Evolutionary conservation across 805 yeast species (phyloP), one percentile per base, ranked within the genome.

Genomic region (Wickerhamomyces bovis): DNA sequence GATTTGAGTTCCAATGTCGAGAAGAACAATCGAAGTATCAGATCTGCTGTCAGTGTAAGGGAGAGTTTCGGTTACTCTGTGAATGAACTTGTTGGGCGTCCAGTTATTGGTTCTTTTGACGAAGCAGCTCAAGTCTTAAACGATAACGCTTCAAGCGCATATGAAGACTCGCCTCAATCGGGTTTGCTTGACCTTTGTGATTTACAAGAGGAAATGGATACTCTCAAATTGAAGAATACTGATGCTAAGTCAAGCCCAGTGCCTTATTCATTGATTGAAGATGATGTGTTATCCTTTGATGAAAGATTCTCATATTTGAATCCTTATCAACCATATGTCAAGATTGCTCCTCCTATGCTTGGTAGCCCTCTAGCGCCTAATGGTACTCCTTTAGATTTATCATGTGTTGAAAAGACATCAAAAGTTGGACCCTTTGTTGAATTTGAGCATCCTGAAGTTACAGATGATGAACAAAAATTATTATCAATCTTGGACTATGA

Each of bases 401-500:
- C 63, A n/a, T 11, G n/a, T 12, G 52, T 58, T 30, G 45, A 43
- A 10, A 48, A 33, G 11, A 41, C 40, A 10, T 6, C 6, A 9
- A 30, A 9, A 12, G 45, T 45, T 8, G 50, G 45, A 15, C 61
- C 61, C 1, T 48, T 56, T 3, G 38, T 33, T n/a, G 31, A 36
- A 2, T 31, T 38, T 19, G 48, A 48, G 13, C 43, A 43, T 10
- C 18, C 40, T 11, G 41, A 44, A 4, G 10, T 51, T 1, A 9
- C 46, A 8, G 22, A 46, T 8, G 64, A 58, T 39, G 62, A 58
- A 38, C n/a, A 45, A 40, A 57, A 56, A 18, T 40, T 60, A 7
- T 42, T 36, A 19, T 45, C 58, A 6, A 33, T 57, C 7, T 53
- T 48, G 48, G 55, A 57, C 30, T 55, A 53, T 41, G 64, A 60